These are phyloP conservation scores for Sugiyamaella smithiae DNA, from an alignment of 805 yeast genomes.

Conservation along the genomic window DNA sequence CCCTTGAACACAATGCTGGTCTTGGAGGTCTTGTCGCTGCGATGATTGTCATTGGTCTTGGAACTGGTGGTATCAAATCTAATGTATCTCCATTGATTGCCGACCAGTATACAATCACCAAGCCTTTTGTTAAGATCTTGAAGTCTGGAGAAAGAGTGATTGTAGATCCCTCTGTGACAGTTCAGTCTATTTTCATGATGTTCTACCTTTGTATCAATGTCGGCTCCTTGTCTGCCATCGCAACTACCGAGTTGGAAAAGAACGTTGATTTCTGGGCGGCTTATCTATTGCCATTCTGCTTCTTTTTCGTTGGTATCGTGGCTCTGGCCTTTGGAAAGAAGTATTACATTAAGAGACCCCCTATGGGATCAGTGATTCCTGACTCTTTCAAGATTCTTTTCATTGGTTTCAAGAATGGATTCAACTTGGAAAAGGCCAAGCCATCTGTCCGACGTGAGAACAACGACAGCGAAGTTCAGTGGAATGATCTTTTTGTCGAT, in stretches of 20 bases:
- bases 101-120: constrained; percentile 62
- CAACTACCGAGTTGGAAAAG: constrained; percentile 69
- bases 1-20: constrained; percentile 46
- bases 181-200: constrained; percentile 70
- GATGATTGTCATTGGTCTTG: constrained; percentile 63
- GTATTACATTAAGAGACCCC: constrained; percentile 55
- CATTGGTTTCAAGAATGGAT: constrained; percentile 46
- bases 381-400: constrained; percentile 47
- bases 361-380: constrained; percentile 58
- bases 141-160: constrained; percentile 66
- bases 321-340: constrained; percentile 54
- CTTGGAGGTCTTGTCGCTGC: constrained; percentile 61
- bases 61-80: constrained; percentile 79
- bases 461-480: constrained; percentile 39
- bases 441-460: constrained; percentile 52
- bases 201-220: constrained; percentile 75
- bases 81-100: constrained; percentile 75
- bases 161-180: constrained; percentile 65
- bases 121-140: constrained; percentile 55
- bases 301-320: constrained; percentile 58
- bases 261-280: constrained; percentile 65
- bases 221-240: constrained; percentile 72
- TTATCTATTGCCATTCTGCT: constrained; percentile 65
- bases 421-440: constrained; percentile 53
- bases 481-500: constrained; percentile 72